phyloP scores from a whole-genome alignment of 192 early-diverging fungal genomes.

The Backusella psychrophila region DNA sequence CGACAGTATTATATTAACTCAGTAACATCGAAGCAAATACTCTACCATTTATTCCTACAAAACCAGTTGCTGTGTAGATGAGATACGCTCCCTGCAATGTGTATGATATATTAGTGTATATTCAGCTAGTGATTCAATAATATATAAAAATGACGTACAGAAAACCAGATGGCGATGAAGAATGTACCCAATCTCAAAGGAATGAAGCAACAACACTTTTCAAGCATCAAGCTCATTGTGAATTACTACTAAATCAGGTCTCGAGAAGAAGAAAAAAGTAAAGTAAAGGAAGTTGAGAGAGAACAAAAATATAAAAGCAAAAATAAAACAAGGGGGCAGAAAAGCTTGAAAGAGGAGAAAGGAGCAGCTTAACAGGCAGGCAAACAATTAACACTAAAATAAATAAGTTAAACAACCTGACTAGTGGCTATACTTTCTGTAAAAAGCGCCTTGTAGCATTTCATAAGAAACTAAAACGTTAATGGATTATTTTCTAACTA shows the following conservation, averaged over 20 bases:
- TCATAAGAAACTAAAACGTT: not conserved
- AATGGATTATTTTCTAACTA: not conserved
- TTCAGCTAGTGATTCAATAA: not conserved
- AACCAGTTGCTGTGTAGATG: slow-evolving; percentile 18
- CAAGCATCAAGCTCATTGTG: slow-evolving; percentile 24
- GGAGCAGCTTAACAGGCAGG: not conserved
- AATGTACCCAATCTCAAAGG: slow-evolving; percentile 35
- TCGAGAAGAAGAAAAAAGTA: not conserved
- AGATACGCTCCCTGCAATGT: slow-evolving; percentile 12
- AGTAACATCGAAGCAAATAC: not conserved
- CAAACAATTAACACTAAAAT: not conserved
- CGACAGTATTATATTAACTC: not conserved
- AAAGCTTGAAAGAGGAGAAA: slow-evolving; percentile 7
- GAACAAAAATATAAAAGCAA: not conserved
- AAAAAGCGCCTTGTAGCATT: not conserved
- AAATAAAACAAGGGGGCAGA: not conserved
- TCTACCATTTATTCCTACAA: slow-evolving; percentile 19
- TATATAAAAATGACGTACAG: slow-evolving; percentile 20
- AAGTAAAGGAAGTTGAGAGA: not conserved
- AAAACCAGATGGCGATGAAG: slow-evolving; percentile 36
- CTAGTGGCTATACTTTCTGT: not conserved
- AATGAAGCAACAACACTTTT: slow-evolving; percentile 40
- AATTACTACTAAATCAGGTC: not conserved
- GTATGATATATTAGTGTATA: not conserved
- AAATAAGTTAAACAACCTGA: slow-evolving; percentile 3